These are phyloP conservation scores for Ophiostoma sp. DNA, from an alignment of 2,329 filamentous ascomycete species.

Conservation along the genomic window DNA sequence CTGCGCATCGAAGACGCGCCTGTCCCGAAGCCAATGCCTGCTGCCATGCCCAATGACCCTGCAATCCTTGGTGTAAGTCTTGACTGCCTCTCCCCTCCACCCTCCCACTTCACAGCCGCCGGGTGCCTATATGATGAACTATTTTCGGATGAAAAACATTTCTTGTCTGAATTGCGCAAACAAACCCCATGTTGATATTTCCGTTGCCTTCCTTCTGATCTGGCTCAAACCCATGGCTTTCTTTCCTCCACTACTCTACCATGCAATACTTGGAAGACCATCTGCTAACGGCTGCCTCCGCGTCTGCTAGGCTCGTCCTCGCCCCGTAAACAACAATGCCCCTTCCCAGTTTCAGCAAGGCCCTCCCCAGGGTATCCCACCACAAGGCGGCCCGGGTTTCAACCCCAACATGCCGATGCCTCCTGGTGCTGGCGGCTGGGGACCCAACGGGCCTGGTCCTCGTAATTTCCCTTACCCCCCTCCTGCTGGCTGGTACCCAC, in stretches of 20 bases:
- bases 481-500: constrained; percentile 72
- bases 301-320: constrained; percentile 36
- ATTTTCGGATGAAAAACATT: constrained; percentile 93
- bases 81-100: constrained; percentile 16
- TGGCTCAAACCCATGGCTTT: constrained; percentile 12
- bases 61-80: constrained; percentile 92
- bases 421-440: constrained; percentile 28
- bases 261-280: neutral
- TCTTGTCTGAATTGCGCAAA: constrained; percentile 85
- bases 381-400: constrained; percentile 31
- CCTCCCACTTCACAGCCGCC: constrained; percentile 8
- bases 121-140: constrained; percentile 66
- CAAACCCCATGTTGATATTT: constrained; percentile 87
- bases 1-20: constrained; percentile 84
- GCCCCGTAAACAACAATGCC: constrained; percentile 30
- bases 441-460: constrained; percentile 29
- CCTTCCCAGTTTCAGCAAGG: constrained; percentile 34
- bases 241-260: neutral
- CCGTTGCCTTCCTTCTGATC: constrained; percentile 99
- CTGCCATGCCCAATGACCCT: constrained; percentile 84
- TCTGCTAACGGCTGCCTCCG: neutral
- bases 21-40: constrained; percentile 65
- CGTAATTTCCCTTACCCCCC: constrained; percentile 65
- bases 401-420: constrained; percentile 30
- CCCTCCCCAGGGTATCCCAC: constrained; percentile 27